Conservation (phyloP, 2,329 filamentous ascomycete species). For the Xylaria sp. region DNA sequence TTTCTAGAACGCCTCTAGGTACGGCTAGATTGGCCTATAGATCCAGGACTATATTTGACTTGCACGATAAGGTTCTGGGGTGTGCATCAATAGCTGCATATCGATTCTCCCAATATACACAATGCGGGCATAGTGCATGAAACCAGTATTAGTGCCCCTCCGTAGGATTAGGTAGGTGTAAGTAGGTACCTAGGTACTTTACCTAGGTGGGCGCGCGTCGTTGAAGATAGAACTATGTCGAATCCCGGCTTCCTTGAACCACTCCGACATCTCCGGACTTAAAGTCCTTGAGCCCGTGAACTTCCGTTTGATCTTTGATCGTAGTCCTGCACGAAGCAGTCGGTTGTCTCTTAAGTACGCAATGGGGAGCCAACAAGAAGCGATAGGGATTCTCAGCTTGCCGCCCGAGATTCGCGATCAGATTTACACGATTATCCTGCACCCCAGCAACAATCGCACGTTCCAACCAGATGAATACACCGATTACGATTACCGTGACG, state of each 20-base stretch:
- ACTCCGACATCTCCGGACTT: slow-evolving; percentile 3
- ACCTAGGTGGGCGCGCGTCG: too few relatives aligned
- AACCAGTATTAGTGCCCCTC: too few relatives aligned
- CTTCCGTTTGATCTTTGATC: not conserved
- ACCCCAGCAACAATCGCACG: slow-evolving; percentile 35
- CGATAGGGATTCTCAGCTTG: slow-evolving; percentile 28
- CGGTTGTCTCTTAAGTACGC: not conserved
- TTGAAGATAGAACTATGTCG: not conserved
- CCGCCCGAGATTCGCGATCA: slow-evolving; percentile 38
- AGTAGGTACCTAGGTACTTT: too few relatives aligned
- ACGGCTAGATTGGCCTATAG: too few relatives aligned
- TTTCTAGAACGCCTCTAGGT: too few relatives aligned
- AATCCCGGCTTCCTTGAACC: not conserved
- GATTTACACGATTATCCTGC: slow-evolving; percentile 35
- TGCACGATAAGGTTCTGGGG: too few relatives aligned
- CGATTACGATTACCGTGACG: slow-evolving; percentile 45
- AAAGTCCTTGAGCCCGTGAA: not conserved
- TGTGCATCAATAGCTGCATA: too few relatives aligned
- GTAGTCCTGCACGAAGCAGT: not conserved
- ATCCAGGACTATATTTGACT: too few relatives aligned
- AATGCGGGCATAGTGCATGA: too few relatives aligned
- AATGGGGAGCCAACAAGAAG: slow-evolving; percentile 9
- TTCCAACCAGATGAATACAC: slow-evolving; percentile 31
- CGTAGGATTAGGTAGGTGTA: too few relatives aligned
- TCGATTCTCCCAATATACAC: too few relatives aligned